Conservation (phyloP, 306 rosid genomes). For the Corylus americana region DNA sequence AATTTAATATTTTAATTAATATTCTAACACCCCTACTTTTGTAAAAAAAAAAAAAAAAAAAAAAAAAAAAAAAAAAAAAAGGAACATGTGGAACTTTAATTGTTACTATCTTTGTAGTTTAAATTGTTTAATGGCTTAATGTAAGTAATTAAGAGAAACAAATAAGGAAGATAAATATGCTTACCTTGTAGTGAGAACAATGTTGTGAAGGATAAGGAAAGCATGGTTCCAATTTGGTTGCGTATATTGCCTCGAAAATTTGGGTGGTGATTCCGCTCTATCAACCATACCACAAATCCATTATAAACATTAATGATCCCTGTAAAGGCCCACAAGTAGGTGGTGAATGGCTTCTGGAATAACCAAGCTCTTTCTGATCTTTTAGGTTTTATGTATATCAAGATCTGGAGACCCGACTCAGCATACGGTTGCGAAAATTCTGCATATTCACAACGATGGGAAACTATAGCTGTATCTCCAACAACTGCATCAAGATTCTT, state of each 20-base stretch:
- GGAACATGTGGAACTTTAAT: too few relatives aligned
- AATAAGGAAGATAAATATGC: neutral
- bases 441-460: neutral
- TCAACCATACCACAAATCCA: conserved; percentile 4
- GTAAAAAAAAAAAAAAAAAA: too few relatives aligned
- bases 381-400: neutral
- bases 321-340: neutral
- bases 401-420: neutral
- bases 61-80: too few relatives aligned
- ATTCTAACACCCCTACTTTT: too few relatives aligned
- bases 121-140: too few relatives aligned
- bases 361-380: conserved; percentile 4
- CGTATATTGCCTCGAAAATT: neutral
- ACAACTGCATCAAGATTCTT: conserved; percentile 13
- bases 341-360: neutral
- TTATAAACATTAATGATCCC: neutral
- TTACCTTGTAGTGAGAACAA: neutral
- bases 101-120: too few relatives aligned
- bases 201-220: conserved; percentile 10
- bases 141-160: too few relatives aligned
- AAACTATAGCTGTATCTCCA: neutral
- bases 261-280: neutral
- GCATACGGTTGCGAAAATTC: conserved; percentile 6
- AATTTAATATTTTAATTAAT: too few relatives aligned
- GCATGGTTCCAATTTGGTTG: conserved; percentile 8